These are phyloP conservation scores for Cucumis hystrix DNA, from an alignment of 306 rosid genomes.

Conservation along the genomic window DNA sequence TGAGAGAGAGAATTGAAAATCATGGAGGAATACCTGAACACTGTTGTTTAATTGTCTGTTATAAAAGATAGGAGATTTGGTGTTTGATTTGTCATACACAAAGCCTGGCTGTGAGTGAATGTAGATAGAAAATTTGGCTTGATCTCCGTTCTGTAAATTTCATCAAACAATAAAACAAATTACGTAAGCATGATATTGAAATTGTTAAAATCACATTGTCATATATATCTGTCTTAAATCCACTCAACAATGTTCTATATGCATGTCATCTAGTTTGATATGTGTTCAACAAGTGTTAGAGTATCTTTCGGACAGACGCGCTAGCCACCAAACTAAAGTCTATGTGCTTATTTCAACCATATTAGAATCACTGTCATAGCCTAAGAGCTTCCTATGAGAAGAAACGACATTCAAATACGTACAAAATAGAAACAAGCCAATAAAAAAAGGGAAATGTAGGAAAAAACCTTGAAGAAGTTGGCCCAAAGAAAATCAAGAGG, in stretches of 20 bases:
- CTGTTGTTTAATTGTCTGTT: constrained; percentile 30
- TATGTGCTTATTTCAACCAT: too few species aligned
- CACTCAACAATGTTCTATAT: too few species aligned
- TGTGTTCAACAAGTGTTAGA: too few species aligned
- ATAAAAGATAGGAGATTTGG: constrained; percentile 23
- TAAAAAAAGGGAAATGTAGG: not conserved
- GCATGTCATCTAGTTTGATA: too few species aligned
- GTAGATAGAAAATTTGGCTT: constrained; percentile 35
- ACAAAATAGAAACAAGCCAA: not conserved
- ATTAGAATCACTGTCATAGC: too few species aligned
- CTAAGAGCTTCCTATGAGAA: not conserved
- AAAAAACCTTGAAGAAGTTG: constrained; percentile 51
- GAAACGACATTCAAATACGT: not conserved
- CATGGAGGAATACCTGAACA: constrained; percentile 13
- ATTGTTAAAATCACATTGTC: too few species aligned
- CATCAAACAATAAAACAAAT: not conserved
- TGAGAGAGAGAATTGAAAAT: not conserved
- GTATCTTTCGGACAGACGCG: too few species aligned
- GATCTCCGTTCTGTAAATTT: constrained; percentile 30
- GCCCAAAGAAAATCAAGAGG: constrained; percentile 93
- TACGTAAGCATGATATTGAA: too few species aligned
- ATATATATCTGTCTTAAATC: too few species aligned
- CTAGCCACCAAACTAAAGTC: too few species aligned
- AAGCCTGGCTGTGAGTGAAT: constrained; percentile 32
- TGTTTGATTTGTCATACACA: constrained; percentile 25